These are phyloP conservation scores for Phoma sp. DNA, from an alignment of 2,329 filamentous ascomycete genomes.

Conservation along the genomic window DNA sequence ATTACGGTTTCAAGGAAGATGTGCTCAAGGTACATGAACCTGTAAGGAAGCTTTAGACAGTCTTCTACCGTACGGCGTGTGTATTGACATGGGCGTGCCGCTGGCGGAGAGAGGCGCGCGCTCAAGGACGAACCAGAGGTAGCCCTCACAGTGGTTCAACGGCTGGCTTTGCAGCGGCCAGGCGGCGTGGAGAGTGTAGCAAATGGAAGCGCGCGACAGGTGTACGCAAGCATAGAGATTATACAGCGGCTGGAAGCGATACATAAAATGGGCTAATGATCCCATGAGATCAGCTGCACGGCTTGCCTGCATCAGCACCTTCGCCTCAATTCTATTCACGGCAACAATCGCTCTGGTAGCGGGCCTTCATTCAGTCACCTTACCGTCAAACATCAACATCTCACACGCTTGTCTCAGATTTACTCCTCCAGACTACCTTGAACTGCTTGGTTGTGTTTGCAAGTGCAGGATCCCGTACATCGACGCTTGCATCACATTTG, in stretches of 20 bases:
- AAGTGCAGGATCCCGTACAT: slow-evolving; percentile 36
- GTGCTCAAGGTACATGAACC: slow-evolving; percentile 27
- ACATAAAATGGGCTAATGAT: slow-evolving; percentile 43
- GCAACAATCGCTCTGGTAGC: slow-evolving; percentile 21
- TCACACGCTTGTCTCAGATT: slow-evolving; percentile 41
- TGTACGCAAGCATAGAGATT: slow-evolving; percentile 33
- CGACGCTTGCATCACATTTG: slow-evolving; percentile 34
- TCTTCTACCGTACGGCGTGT: slow-evolving; percentile 36
- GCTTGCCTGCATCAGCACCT: slow-evolving; percentile 28
- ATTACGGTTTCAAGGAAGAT: slow-evolving; percentile 40
- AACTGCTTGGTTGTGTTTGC: slow-evolving; percentile 23
- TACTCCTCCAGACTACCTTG: slow-evolving; percentile 18
- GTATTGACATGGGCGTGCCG: slow-evolving; percentile 35
- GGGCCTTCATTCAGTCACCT: slow-evolving; percentile 16
- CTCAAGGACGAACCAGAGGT: slow-evolving; percentile 43
- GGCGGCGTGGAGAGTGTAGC: slow-evolving; percentile 32
- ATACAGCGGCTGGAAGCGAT: slow-evolving; percentile 46
- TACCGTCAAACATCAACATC: slow-evolving; percentile 28
- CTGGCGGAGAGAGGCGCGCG: slow-evolving; percentile 47
- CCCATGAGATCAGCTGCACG: slow-evolving; percentile 37
- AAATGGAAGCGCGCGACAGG: slow-evolving; percentile 49
- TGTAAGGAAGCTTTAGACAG: slow-evolving; percentile 38
- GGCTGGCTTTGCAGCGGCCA: slow-evolving; percentile 33
- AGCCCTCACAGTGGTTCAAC: slow-evolving; percentile 35
- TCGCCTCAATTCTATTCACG: slow-evolving; percentile 31